Evolutionary conservation across 768 basidiomycete species (phyloP), one percentile per base, ranked within the genome.

Genomic region (Russula earlei): DNA sequence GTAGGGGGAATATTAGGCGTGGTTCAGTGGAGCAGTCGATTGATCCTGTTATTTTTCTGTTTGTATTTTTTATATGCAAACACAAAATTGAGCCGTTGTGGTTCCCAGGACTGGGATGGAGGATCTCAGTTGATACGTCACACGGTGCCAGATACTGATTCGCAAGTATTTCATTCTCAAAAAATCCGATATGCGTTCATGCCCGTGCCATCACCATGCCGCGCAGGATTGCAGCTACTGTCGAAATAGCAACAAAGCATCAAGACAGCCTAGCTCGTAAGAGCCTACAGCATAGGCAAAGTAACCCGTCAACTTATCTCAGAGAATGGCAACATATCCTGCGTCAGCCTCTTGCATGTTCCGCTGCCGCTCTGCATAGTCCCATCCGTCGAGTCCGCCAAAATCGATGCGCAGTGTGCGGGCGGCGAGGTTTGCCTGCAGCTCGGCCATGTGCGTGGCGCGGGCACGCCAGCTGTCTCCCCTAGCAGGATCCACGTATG

Each of bases 401-500:
- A 91, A 90, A 64, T 84, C 79, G 31, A 91, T 83, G 55, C 73
- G 80, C 76, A 89, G 76, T 8, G 75, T 77, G 17, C 77, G 76
- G 19, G 72, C 72, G 4, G 76, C 72, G 67, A 88, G 74, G 61
- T 78, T 83, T 63, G 83, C 79, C 63, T 88, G 87, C 36, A 90
- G 72, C 67, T 89, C 87, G 57, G 76, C 78, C 6, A 90, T 78
- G 64, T 86, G 85, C 22, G 81, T 72, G 2, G 76, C 84, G 45
- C 82, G 74, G 11, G 83, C 83, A 19, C 88, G 79, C 87, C 87
- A 91, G 62, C 86, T 91, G 64, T 91, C 88, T 20, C 80, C 88
- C 34, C 88, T 91, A 66, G 9, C 31, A 20, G 17, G 11, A 24
- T 44, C 25, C 25, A 27, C 25, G 17, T 4, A 17, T 27, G 29